Percentiles rank a stretch among this genome's conserved stretches.
These are phyloP conservation scores for Colletotrichum filicis DNA, from an alignment of 2,329 filamentous ascomycete genomes.

Conservation along the genomic window DNA sequence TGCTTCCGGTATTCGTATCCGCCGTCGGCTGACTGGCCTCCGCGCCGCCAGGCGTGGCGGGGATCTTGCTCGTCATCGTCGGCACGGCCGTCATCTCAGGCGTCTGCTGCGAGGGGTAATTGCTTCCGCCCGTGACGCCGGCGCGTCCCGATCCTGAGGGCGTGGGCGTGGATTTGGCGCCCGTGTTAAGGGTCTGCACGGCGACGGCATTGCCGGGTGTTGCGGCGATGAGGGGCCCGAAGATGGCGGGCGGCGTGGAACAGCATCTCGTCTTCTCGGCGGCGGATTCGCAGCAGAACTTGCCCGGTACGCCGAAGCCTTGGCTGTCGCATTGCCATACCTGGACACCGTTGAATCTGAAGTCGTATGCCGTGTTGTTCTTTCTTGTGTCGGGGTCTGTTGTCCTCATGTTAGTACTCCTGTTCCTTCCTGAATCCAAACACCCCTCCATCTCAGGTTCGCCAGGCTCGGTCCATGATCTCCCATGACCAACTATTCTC, in stretches of 20 bases:
- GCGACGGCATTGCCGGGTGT: slow-evolving; percentile 27
- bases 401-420: not conserved
- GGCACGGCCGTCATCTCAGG: not conserved
- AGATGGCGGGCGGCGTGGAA: slow-evolving; percentile 21
- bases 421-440: not conserved
- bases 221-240: slow-evolving; percentile 26
- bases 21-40: slow-evolving; percentile 1
- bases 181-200: slow-evolving; percentile 20
- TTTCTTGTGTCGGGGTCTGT: slow-evolving; percentile 27
- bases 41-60: not conserved
- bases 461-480: not conserved
- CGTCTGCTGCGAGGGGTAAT: not conserved
- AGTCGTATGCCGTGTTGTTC: slow-evolving; percentile 23
- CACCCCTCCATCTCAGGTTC: not conserved
- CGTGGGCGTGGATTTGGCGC: slow-evolving; percentile 11
- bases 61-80: slow-evolving; percentile 7
- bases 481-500: too few species aligned
- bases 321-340: slow-evolving; percentile 30
- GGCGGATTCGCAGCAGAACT: slow-evolving; percentile 33
- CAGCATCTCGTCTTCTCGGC: slow-evolving; percentile 32
- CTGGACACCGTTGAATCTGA: slow-evolving; percentile 32
- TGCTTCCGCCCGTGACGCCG: not conserved
- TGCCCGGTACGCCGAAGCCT: slow-evolving; percentile 22
- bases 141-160: not conserved
- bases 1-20: not conserved